Evolutionary conservation across 208 protist species (phyloP).

Genomic region (Phytomonas francai): DNA sequence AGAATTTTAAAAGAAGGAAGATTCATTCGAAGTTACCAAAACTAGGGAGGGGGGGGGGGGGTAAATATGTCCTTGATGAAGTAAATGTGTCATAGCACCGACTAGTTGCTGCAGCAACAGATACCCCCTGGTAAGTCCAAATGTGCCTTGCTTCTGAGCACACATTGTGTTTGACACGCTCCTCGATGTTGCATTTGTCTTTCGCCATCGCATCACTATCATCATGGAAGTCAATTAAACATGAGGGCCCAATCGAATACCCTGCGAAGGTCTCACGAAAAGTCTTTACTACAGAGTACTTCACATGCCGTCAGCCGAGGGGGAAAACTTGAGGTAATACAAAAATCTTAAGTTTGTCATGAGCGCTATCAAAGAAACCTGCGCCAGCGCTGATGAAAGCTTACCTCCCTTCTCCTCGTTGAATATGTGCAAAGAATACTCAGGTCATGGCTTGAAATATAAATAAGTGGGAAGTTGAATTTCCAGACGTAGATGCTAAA

Average conservation of each 20-base stretch:
- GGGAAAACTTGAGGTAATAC: not conserved
- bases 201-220: not conserved
- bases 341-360: not conserved
- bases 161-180: not conserved
- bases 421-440: not conserved
- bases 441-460: not conserved
- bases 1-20: not conserved
- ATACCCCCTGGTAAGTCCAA: not conserved
- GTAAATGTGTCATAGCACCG: not conserved
- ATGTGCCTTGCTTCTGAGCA: not conserved
- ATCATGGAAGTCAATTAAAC: not conserved
- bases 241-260: not conserved
- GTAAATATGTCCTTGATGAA: not conserved
- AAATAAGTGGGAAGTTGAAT: not conserved
- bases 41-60: not conserved
- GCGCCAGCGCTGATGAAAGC: not conserved
- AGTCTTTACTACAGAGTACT: not conserved
- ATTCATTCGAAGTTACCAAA: not conserved
- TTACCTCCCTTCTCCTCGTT: not conserved
- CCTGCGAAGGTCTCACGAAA: not conserved
- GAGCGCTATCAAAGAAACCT: not conserved
- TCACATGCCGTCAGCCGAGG: no score
- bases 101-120: not conserved
- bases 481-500: not conserved
- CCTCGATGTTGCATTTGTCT: not conserved